Evolutionary conservation across 1,284 basidiomycete species (phyloP), one percentile per base, ranked within the genome.

Genomic region (Ceratobasidium papillatum): DNA sequence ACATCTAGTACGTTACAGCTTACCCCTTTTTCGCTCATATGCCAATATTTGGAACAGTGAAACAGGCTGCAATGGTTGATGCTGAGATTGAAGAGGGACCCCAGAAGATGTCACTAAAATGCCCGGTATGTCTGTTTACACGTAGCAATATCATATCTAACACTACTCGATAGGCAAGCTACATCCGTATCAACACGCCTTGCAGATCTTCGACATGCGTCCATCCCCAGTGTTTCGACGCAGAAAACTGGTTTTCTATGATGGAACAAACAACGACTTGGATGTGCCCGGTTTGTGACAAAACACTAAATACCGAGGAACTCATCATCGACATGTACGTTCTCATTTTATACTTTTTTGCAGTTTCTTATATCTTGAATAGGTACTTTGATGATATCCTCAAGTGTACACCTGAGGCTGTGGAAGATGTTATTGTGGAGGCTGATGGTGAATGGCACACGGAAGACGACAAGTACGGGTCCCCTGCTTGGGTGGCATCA

Each of bases 211-310:
- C 85, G 14, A 85, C 87, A 76, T 99, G 98, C 81, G 89, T 93
- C 27, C 98, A 99, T 82, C 85, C 94, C 1, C 95, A 98, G 80
- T 99, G 98, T 82, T 99, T 99, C 81, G 98, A 99, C 82, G 96
- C 96, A 0, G 87, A 87, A 25, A 95, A 93, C 64, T 99, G 96
- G 94, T 95, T 93, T 79, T 92, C 92, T 27, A 90, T 98, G 81
- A 99, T 98, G 89, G 94, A 97, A 79, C 93, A 95, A 83, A 97
- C 96, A 4, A 98, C 98, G 0, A 96, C 95, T 38, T 99, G 95
- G 93, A 82, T 92, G 49, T 99, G 98, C 82, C 97, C 98, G n/a
- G 91, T 96, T 47, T 99, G 98, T 82, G 94, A 94, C 81, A 91
- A 89, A 79, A 84, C 86, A 38, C 82, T 99, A 73, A 89, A 91